phyloP scores from a whole-genome alignment of 2,329 filamentous ascomycete genomes.

The Thelonectria discophora region DNA sequence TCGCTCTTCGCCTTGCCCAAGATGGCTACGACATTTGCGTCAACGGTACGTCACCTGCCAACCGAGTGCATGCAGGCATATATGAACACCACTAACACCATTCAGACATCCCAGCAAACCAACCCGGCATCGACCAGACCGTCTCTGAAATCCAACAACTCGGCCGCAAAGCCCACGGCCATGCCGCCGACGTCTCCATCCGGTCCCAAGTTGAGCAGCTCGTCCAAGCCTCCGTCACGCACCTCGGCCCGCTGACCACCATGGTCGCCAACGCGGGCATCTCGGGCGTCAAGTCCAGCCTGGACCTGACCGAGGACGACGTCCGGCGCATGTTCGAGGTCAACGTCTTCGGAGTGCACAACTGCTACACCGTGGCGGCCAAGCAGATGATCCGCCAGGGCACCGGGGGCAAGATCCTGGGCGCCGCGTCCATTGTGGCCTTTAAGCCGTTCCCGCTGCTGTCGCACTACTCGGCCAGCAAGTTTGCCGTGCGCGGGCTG shows the following conservation, averaged over 20 bases:
- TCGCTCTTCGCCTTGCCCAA: constrained; percentile 68
- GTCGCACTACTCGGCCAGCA: constrained; percentile 70
- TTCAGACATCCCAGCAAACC: constrained; percentile 18
- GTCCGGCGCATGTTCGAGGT: constrained; percentile 68
- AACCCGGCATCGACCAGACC: constrained; percentile 59
- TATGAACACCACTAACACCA: neutral
- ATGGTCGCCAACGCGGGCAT: constrained; percentile 71
- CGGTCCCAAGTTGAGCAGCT: constrained; percentile 59
- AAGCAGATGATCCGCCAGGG: constrained; percentile 72
- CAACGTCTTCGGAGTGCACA: constrained; percentile 72
- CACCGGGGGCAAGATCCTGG: constrained; percentile 61
- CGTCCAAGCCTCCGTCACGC: constrained; percentile 59
- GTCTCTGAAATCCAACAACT: constrained; percentile 61
- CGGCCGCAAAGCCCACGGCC: constrained; percentile 62
- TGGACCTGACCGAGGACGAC: constrained; percentile 66
- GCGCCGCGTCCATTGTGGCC: constrained; percentile 63
- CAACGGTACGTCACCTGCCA: constrained; percentile 22
- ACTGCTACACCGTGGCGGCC: constrained; percentile 70
- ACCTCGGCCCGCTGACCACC: constrained; percentile 60
- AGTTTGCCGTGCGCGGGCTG: constrained; percentile 73
- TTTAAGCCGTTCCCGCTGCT: constrained; percentile 68
- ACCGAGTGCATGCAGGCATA: neutral
- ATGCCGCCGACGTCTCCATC: constrained; percentile 69
- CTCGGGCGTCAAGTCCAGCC: constrained; percentile 62
- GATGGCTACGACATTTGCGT: constrained; percentile 74